Conservation (phyloP, 1,139 yeast species). For the Diutina sp. region DNA sequence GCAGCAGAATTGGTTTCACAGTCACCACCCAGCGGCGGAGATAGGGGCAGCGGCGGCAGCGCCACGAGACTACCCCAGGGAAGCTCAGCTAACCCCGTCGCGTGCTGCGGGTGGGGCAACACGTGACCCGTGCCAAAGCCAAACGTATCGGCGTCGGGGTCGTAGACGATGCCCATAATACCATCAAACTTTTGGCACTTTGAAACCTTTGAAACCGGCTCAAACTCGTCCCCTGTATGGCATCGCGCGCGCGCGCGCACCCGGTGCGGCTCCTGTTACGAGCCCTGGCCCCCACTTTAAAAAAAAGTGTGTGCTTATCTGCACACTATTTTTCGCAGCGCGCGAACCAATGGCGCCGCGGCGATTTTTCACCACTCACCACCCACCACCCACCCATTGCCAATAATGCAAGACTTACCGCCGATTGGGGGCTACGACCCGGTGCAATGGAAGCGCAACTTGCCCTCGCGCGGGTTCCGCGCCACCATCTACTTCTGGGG, state of each 20-base stretch:
- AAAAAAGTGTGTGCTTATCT: not conserved
- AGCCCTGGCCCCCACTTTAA: not conserved
- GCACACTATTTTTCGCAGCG: not conserved
- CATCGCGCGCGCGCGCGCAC: too few relatives aligned
- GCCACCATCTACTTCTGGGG: slow-evolving; percentile 62
- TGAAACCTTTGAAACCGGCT: too few relatives aligned
- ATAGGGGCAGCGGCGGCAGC: not conserved
- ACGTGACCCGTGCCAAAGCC: not conserved
- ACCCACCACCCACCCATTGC: not conserved
- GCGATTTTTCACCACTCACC: not conserved
- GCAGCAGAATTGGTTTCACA: not conserved
- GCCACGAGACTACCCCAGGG: not conserved
- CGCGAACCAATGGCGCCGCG: not conserved
- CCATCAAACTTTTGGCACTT: too few relatives aligned
- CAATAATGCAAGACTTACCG: slow-evolving; percentile 64
- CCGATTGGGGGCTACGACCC: slow-evolving; percentile 82
- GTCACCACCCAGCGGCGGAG: not conserved
- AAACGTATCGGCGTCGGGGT: not conserved
- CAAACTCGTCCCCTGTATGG: too few relatives aligned
- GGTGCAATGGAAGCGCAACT: slow-evolving; percentile 80
- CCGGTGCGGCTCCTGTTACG: too few relatives aligned
- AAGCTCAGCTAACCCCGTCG: not conserved
- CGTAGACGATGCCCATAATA: not conserved
- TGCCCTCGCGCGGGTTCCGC: slow-evolving; percentile 77
- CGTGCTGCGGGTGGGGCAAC: not conserved